A percentile compares a stretch with the other conserved stretches of the same genome.
Conservation (phyloP, 345 rosid genomes). For the Murraya koenigii region DNA sequence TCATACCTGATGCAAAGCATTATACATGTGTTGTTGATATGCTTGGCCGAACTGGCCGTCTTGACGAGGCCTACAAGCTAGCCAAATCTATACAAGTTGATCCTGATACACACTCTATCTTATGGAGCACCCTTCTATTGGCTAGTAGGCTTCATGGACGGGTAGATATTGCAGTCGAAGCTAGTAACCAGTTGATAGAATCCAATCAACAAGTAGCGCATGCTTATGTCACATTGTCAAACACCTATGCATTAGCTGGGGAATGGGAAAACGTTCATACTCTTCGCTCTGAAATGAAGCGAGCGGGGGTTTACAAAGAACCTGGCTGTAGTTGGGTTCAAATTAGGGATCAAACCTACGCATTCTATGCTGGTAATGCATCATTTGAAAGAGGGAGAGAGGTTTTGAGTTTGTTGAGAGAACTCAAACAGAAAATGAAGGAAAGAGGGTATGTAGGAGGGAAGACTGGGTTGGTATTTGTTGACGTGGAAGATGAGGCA, state of each 20-base stretch:
- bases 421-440: constrained; percentile 56
- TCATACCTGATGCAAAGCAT: constrained; percentile 59
- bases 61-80: constrained; percentile 63
- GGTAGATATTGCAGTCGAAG: constrained; percentile 62
- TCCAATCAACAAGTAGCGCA: constrained; percentile 58
- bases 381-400: constrained; percentile 39
- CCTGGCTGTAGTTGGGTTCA: constrained; percentile 88
- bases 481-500: constrained; percentile 71
- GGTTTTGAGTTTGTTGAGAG: constrained; percentile 43
- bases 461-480: constrained; percentile 38
- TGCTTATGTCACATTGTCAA: constrained; percentile 68
- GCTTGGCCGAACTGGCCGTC: constrained; percentile 69
- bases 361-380: constrained; percentile 59
- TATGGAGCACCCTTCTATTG: constrained; percentile 81
- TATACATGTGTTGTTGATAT: constrained; percentile 78
- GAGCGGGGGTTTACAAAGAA: constrained; percentile 55
- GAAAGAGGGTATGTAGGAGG: constrained; percentile 49
- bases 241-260: constrained; percentile 56
- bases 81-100: constrained; percentile 48
- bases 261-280: constrained; percentile 57
- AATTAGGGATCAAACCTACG: constrained; percentile 38
- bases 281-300: constrained; percentile 63
- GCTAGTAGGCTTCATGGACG: constrained; percentile 73
- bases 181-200: constrained; percentile 50
- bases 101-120: constrained; percentile 46